phyloP scores from a whole-genome alignment of 345 rosid species.

The Garcia nutans region DNA sequence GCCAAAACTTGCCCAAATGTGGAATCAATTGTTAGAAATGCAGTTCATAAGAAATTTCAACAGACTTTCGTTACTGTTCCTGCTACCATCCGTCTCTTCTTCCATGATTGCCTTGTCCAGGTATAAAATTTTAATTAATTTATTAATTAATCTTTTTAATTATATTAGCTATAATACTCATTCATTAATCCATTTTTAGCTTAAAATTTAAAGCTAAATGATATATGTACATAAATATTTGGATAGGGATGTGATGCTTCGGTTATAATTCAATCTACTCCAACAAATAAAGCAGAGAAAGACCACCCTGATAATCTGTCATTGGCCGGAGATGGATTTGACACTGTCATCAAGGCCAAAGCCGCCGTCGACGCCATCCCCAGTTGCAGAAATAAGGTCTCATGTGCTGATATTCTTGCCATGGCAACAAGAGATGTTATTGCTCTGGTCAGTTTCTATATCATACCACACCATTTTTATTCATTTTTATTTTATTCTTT shows the following conservation, averaged over 20 bases:
- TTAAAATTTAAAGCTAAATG: background rate
- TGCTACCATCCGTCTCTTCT: slow-evolving; percentile 54
- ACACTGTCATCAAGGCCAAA: slow-evolving; percentile 81
- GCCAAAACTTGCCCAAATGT: slow-evolving; percentile 61
- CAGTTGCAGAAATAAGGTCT: slow-evolving; percentile 74
- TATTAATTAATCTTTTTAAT: background rate
- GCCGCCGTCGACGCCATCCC: slow-evolving; percentile 67
- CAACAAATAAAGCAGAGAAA: slow-evolving; percentile 43
- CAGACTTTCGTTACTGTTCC: slow-evolving; percentile 66
- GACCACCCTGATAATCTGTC: slow-evolving; percentile 60
- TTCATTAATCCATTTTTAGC: background rate
- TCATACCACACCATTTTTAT: too few relatives aligned
- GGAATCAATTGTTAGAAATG: slow-evolving; percentile 54
- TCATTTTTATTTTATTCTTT: too few relatives aligned
- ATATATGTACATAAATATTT: background rate
- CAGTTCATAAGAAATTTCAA: slow-evolving; percentile 45
- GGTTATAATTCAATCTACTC: slow-evolving; percentile 29
- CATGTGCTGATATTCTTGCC: slow-evolving; percentile 91
- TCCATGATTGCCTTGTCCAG: slow-evolving; percentile 71
- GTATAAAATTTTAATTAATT: slow-evolving; percentile 18
- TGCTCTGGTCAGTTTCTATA: slow-evolving; percentile 38
- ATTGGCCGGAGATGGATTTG: slow-evolving; percentile 81
- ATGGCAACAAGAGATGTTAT: slow-evolving; percentile 83
- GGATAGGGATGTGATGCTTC: slow-evolving; percentile 73
- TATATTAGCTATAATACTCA: background rate